phyloP scores from a whole-genome alignment of 345 rosid species.

The Eucalyptus tenuipes region DNA sequence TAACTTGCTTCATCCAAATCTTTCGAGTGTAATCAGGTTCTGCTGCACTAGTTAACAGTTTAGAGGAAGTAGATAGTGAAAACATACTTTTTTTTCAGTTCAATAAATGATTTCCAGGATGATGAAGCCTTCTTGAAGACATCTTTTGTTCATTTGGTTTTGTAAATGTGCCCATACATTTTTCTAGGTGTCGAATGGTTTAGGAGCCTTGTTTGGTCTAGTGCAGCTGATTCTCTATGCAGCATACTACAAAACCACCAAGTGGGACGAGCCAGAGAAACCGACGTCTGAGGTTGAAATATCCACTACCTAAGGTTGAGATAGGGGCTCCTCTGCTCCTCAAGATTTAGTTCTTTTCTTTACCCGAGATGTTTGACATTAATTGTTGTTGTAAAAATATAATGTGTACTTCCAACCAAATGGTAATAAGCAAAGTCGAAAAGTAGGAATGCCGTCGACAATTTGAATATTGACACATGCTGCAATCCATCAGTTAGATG shows the following conservation, averaged over 20 bases:
- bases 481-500: not conserved
- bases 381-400: too few relatives aligned
- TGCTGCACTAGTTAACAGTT: not conserved
- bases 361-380: not conserved
- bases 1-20: not conserved
- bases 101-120: not conserved
- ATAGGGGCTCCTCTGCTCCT: not conserved
- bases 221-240: slow-evolving; percentile 34
- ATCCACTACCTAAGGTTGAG: not conserved
- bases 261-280: slow-evolving; percentile 19
- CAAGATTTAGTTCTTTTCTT: not conserved
- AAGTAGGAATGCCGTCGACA: not conserved
- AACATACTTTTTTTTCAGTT: not conserved
- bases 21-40: not conserved
- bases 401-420: not conserved
- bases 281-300: slow-evolving; percentile 9
- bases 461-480: not conserved
- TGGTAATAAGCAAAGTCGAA: not conserved
- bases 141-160: not conserved
- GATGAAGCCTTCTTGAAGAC: not conserved
- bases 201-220: slow-evolving; percentile 37
- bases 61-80: not conserved
- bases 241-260: slow-evolving; percentile 26
- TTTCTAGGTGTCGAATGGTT: slow-evolving; percentile 24
- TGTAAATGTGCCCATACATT: not conserved